phyloP scores from a whole-genome alignment of 768 basidiomycete genomes.

The Macrolepiota albuminosa region DNA sequence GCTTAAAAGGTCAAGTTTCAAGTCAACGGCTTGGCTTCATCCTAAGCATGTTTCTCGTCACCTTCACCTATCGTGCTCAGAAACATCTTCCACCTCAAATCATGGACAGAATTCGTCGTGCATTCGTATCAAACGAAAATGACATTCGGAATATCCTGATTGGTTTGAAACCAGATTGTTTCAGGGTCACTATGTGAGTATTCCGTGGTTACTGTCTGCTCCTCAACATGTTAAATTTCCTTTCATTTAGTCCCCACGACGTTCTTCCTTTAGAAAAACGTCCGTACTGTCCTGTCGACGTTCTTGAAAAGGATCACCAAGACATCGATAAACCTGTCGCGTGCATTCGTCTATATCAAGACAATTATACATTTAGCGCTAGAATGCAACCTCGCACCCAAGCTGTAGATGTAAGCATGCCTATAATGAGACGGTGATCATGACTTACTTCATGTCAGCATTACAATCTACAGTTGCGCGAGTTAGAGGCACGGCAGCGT shows the following conservation, averaged over 20 bases:
- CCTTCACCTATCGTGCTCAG: background rate
- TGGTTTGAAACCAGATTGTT: background rate
- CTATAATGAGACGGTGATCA: background rate
- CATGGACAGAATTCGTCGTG: background rate
- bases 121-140: background rate
- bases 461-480: background rate
- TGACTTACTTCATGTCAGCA: background rate
- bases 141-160: background rate
- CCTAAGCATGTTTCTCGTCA: background rate
- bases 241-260: background rate
- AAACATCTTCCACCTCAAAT: background rate
- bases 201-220: background rate
- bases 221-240: background rate
- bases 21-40: too few species aligned
- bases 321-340: background rate
- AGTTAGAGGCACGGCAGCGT: background rate
- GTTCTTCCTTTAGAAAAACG: background rate
- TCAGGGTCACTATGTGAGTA: background rate
- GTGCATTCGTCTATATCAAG: background rate
- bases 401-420: background rate
- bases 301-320: background rate
- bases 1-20: too few species aligned
- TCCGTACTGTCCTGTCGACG: background rate
- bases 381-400: background rate
- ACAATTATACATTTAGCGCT: background rate